Evolutionary conservation across 2,329 filamentous ascomycete species (phyloP), one percentile per base, ranked within the genome.

Genomic region (Aspergillus oerlinghausenensis): DNA sequence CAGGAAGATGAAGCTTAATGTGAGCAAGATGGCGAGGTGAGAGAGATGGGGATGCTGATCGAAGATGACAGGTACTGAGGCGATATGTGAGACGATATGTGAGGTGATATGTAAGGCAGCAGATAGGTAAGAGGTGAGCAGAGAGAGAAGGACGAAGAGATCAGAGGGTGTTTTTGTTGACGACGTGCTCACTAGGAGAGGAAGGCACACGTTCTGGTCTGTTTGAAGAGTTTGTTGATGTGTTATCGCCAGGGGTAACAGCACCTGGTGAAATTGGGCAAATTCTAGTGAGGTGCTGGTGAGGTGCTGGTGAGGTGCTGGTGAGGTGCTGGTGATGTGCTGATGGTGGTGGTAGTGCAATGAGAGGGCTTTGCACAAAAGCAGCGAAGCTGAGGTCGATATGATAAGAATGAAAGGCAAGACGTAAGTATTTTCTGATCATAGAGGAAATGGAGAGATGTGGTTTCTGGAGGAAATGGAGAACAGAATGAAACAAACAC

Each of bases 131-230:
- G 51, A 52, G 50, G 42, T 14, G 38, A 38, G 47, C 48, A 54
- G 50, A 40, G 42, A 45, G 54, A 58, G 49, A 45, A 52, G 48
- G 35, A 60, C 40, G 50, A 57, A 38, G 54, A 57, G 48, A 49
- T 51, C 50, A 50, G 52, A 49, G 32, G 50, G 55, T 50, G 55
- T 50, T 7, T 25, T 21, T 32, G 17, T 23, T 11, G 4, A 21
- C 3, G 9, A 28, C 49, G 49, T 19, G 40, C 21, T 23, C 40
- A 43, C 1, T 19, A 23, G 14, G 51, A 19, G 14, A 29, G 14
- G 26, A 51, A 51, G 54, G 21, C 23, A 40, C 8, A 10, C n/a
- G 42, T 19, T 23, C 6, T 47, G 32, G 21, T 47, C 23, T 47
- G 23, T 47, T 47, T 3, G 19, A 23, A 23, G n/a, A 6, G 11